Percentiles rank a stretch among this genome's conserved stretches.
phyloP scores from a whole-genome alignment of 495 filamentous ascomycete genomes.

The Platismatia glauca region DNA sequence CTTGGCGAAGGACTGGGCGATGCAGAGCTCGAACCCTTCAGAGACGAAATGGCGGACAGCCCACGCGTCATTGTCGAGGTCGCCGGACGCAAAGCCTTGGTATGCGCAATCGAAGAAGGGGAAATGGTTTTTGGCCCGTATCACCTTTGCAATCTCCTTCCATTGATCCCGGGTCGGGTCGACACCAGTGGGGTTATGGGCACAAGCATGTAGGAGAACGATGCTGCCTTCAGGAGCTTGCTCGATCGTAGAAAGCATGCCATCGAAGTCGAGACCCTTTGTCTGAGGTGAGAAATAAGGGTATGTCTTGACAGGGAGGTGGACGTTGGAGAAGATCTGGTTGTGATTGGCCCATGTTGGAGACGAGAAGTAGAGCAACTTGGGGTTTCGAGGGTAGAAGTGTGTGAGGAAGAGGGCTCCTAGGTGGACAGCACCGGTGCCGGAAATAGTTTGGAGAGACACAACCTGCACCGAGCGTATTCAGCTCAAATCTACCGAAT shows the following conservation, averaged over 20 bases:
- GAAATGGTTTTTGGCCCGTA: slow-evolving; percentile 72
- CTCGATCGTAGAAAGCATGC: slow-evolving; percentile 63
- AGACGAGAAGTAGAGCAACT: slow-evolving; percentile 77
- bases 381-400: slow-evolving; percentile 40
- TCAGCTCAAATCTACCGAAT: background rate
- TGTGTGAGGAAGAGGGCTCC: slow-evolving; percentile 48
- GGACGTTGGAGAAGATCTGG: slow-evolving; percentile 95
- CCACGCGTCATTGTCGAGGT: slow-evolving; percentile 76
- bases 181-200: slow-evolving; percentile 96
- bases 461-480: slow-evolving; percentile 32
- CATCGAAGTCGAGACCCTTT: slow-evolving; percentile 82
- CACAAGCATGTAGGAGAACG: slow-evolving; percentile 91
- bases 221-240: slow-evolving; percentile 68
- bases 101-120: slow-evolving; percentile 99
- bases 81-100: slow-evolving; percentile 94
- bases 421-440: slow-evolving; percentile 51
- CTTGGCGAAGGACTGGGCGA: slow-evolving; percentile 96
- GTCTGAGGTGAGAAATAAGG: slow-evolving; percentile 87
- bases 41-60: slow-evolving; percentile 89
- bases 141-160: slow-evolving; percentile 72
- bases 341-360: slow-evolving; percentile 98
- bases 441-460: slow-evolving; percentile 50
- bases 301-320: slow-evolving; percentile 67
- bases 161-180: slow-evolving; percentile 93
- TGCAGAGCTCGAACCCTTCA: slow-evolving; percentile 88